Evolutionary conservation across 495 filamentous ascomycete genomes (phyloP).

Genomic region (Apiosordaria backusii): DNA sequence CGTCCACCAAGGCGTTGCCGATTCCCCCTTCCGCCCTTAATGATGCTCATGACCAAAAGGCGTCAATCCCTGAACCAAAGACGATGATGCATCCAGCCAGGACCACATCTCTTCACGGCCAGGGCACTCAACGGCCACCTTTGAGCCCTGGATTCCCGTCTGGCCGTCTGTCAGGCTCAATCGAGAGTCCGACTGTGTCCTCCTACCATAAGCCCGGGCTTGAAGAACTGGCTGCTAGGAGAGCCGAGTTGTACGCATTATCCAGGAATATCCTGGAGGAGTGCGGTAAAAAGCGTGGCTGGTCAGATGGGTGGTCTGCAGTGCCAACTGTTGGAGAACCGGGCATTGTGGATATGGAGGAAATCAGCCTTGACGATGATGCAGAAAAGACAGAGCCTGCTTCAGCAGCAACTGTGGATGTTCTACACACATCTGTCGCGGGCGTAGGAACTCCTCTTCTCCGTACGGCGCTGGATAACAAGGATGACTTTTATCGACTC

Average conservation of each 20-base stretch:
- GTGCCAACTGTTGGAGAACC: constrained; percentile 55
- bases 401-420: constrained; percentile 23
- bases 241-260: constrained; percentile 77
- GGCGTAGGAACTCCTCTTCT: constrained; percentile 53
- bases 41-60: constrained; percentile 47
- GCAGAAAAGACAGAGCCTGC: constrained; percentile 19
- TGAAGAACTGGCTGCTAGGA: constrained; percentile 75
- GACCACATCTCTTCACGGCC: constrained; percentile 47
- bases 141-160: constrained; percentile 48
- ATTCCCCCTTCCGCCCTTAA: constrained; percentile 59
- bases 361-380: constrained; percentile 50
- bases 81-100: constrained; percentile 61
- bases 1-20: constrained; percentile 61
- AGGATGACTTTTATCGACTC: constrained; percentile 54
- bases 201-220: constrained; percentile 60
- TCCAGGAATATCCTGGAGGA: constrained; percentile 74
- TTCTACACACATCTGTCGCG: constrained; percentile 26
- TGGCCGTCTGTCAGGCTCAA: constrained; percentile 20
- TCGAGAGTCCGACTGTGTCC: constrained; percentile 32
- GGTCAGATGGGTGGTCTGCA: constrained; percentile 72
- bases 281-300: constrained; percentile 67
- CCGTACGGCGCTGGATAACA: constrained; percentile 46
- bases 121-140: constrained; percentile 34
- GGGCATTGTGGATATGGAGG: constrained; percentile 50
- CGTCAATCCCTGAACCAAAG: constrained; percentile 57